Conservation (phyloP, 352 stramenopile genomes). For the Globisporangium uncinulatum region DNA sequence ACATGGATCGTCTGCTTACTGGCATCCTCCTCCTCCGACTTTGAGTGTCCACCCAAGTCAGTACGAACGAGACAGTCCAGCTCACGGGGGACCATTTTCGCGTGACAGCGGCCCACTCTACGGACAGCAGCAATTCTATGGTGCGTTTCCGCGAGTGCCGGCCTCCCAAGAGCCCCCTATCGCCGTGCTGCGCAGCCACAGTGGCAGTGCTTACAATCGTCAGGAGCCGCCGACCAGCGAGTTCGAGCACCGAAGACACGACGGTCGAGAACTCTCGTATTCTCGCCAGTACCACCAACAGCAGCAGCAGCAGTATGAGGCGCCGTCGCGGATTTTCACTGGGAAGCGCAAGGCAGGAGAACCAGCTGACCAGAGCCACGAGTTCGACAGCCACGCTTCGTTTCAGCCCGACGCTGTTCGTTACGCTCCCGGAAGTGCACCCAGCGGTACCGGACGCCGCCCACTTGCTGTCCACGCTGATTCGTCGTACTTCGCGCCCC, state of each 20-base stretch:
- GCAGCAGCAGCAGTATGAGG: not conserved
- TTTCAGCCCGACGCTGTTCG: not conserved
- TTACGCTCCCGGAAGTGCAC: not conserved
- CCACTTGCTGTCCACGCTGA: too few relatives aligned
- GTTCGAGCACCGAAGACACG: not conserved
- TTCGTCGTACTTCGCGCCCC: too few relatives aligned
- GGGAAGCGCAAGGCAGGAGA: constrained; percentile 12
- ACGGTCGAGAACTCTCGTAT: not conserved
- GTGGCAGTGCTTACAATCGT: too few relatives aligned
- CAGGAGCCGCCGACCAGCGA: too few relatives aligned
- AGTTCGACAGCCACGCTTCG: not conserved
- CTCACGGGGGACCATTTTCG: too few relatives aligned
- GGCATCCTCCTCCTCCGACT: not conserved
- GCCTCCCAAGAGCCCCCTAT: too few relatives aligned
- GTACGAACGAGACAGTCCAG: too few relatives aligned
- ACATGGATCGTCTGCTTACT: constrained; percentile 6
- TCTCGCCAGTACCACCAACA: not conserved
- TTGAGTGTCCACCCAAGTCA: not conserved
- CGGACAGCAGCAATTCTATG: too few relatives aligned
- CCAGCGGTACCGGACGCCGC: too few relatives aligned
- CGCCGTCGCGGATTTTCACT: not conserved
- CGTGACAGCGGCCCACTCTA: too few relatives aligned
- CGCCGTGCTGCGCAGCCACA: too few relatives aligned
- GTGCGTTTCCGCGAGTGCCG: too few relatives aligned
- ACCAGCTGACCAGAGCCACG: not conserved